Percentiles rank a stretch among this genome's conserved stretches.
These are phyloP conservation scores for Parafenestella ontariensis DNA, from an alignment of 2,329 filamentous ascomycete genomes.

Conservation along the genomic window DNA sequence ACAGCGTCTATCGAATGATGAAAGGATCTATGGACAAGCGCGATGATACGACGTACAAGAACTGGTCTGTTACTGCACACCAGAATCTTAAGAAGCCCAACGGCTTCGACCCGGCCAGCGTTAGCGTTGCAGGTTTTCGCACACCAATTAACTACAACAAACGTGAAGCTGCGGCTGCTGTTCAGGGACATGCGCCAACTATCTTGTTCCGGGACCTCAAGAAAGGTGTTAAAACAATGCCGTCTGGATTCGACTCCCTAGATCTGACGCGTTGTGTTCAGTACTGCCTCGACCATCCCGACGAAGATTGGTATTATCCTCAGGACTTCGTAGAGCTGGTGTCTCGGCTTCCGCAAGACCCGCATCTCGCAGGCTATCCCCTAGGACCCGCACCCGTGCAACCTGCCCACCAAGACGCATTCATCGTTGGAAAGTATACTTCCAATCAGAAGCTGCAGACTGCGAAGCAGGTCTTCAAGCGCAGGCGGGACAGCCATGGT, in stretches of 20 bases:
- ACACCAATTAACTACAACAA: conserved; percentile 1
- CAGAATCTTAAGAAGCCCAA: conserved; percentile 5
- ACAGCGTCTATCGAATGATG: conserved; percentile 27
- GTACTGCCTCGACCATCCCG: conserved; percentile 18
- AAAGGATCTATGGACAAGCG: conserved; percentile 21
- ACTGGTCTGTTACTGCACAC: conserved; percentile 25
- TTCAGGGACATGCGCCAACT: background rate
- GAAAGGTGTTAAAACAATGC: conserved; percentile 18
- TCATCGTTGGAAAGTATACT: conserved; percentile 13
- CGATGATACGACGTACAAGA: conserved; percentile 10
- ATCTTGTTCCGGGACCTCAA: conserved; percentile 27
- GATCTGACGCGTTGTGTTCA: conserved; percentile 32
- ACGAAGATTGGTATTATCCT: conserved; percentile 29
- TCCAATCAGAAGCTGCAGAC: background rate
- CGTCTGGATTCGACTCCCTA: conserved; percentile 22
- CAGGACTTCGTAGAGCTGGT: conserved; percentile 9
- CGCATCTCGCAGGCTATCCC: background rate
- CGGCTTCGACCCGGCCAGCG: conserved; percentile 14
- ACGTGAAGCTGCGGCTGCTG: background rate
- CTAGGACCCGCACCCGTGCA: conserved; percentile 16
- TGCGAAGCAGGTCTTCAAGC: background rate
- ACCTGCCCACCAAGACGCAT: conserved; percentile 13
- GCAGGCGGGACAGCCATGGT: conserved; percentile 3
- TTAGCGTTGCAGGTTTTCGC: conserved; percentile 27
- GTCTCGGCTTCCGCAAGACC: background rate